Evolutionary conservation across 345 rosid genomes (phyloP), one percentile per base, ranked within the genome.

Genomic region (Eucalyptus sp.): DNA sequence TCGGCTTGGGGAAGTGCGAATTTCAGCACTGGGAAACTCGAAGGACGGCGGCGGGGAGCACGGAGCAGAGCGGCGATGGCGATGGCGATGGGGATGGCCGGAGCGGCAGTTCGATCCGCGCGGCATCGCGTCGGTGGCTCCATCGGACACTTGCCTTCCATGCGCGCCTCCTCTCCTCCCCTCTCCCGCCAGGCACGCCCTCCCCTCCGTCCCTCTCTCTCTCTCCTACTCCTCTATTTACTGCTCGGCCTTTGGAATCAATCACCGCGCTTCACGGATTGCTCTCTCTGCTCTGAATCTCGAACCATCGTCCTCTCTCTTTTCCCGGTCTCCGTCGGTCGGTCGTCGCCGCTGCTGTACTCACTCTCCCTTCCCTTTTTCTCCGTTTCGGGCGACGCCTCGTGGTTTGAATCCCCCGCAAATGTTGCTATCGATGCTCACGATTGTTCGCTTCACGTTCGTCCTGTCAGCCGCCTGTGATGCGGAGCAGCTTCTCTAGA

Each of bases 141-240:
- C 29, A 31, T 90, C 43, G 51, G 87, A 88, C 91, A 87, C 44
- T 80, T 90, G 90, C 68, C 86, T 62, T 88, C 46, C 93, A 90
- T 92, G 93, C 93, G 86, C 81, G 64, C 87, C 89, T 7, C 89
- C 80, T 46, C 87, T 54, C 90, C 89, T 58, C 50, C 64, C n/a
- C 68, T 81, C 90, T 49, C 88, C 41, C 89, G 91, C 31, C 92
- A 89, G 90, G 90, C 86, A 89, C 66, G 86, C 80, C 79, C 33
- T 29, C 4, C 86, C 50, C 33, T 41, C n/a, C n/a, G n/a, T n/a
- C n/a, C n/a, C n/a, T n/a, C 81, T 2, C 64, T 24, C n/a, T 11
- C n/a, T 18, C 46, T 68, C 5, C 25, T 71, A 2, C 83, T 71
- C 2, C 83, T 37, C 20, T 37, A 37, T 76, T 7, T 31, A 14